These are phyloP conservation scores for Colletotrichum paranaense DNA, from an alignment of 2,329 filamentous ascomycete species.

Conservation along the genomic window DNA sequence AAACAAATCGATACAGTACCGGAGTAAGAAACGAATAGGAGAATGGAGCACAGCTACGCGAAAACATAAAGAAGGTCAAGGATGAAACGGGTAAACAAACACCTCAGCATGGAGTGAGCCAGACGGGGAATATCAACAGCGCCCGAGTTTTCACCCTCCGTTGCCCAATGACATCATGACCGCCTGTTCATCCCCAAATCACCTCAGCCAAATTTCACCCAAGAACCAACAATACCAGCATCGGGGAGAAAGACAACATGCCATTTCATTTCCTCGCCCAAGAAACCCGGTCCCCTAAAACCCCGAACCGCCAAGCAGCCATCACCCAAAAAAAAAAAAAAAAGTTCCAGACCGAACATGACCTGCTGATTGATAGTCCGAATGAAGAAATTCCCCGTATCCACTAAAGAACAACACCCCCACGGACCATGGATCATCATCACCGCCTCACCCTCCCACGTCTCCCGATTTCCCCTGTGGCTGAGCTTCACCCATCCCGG, in stretches of 20 bases:
- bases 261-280: background rate
- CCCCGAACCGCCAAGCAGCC: background rate
- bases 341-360: background rate
- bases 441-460: background rate
- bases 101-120: background rate
- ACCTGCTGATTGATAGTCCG: background rate
- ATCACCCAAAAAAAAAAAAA: background rate
- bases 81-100: background rate
- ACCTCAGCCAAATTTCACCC: conserved; percentile 9
- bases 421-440: conserved; percentile 1
- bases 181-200: conserved; percentile 17
- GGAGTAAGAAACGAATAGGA: no score
- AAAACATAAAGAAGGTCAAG: background rate
- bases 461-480: conserved; percentile 5
- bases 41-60: background rate
- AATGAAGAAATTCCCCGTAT: background rate
- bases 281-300: background rate
- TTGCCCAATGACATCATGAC: conserved; percentile 27
- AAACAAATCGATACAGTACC: background rate
- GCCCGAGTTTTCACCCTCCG: conserved; percentile 7
- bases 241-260: background rate
- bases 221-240: conserved; percentile 4
- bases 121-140: background rate
- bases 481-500: background rate
- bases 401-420: background rate